Evolutionary conservation across 2,329 filamentous ascomycete species (phyloP), one percentile per base, ranked within the genome.

Genomic region (Huntiella abstrusa): DNA sequence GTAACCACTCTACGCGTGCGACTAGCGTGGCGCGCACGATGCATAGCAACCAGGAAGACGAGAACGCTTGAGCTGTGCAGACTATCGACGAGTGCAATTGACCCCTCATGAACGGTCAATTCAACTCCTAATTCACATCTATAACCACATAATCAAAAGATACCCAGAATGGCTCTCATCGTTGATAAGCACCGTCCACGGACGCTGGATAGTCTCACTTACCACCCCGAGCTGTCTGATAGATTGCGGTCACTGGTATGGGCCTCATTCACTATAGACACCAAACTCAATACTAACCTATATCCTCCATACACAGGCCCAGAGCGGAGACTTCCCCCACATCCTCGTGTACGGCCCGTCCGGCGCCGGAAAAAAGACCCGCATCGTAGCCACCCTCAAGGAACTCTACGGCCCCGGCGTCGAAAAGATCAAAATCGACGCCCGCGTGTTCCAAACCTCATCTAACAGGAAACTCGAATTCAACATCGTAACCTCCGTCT

Each of bases 341-440:
- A 77, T 98, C 41, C 82, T 98, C 52, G 83, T 98, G 53, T 98
- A 96, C 59, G 91, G 91, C 0, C 91, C 91, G 1, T 95, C 88
- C 0, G 91, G 91, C 33, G 91, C 91, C 4, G 91, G 91, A 54
- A 98, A 98, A 63, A 98, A 98, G 65, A 98, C 91, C 1, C 80
- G 91, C 38, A 92, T 96, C 54, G 85, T 95, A 13, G 87, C 91
- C 12, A 96, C 88, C 0, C 67, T 98, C 3, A 93, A 94, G 61
- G 88, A 95, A 58, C 72, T 98, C 5, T 98, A 91, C 62, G 91
- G 91, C 0, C 80, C 88, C 0, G 88, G 91, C 38, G 91, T 94
- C n/a, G 92, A 98, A 59, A 96, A 95, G 71, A 98, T 98, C 71
- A 96, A 96, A 67, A 96, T 98, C 64, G 91, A 98, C 59, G 84